Evolutionary conservation across 768 basidiomycete genomes (phyloP).

Genomic region (Termitomyces sp.): DNA sequence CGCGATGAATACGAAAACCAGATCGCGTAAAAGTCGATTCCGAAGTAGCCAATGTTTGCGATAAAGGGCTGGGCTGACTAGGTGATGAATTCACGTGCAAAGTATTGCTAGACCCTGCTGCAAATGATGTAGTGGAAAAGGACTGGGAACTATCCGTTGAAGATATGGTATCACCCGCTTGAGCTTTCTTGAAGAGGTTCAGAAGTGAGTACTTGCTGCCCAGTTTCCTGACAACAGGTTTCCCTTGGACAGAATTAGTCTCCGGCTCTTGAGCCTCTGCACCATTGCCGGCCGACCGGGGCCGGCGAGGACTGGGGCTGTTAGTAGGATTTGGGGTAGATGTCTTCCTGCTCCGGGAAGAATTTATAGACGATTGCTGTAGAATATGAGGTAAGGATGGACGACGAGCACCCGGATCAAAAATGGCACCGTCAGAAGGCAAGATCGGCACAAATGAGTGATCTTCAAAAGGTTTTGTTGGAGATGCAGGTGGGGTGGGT

Average conservation of each 20-base stretch:
- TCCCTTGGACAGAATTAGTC: slow-evolving; percentile 22
- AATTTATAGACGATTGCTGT: slow-evolving; percentile 23
- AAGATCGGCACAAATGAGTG: slow-evolving; percentile 33
- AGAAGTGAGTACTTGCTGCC: slow-evolving; percentile 71
- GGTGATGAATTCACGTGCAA: slow-evolving; percentile 21
- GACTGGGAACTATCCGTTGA: slow-evolving; percentile 15
- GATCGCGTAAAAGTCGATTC: slow-evolving; percentile 8
- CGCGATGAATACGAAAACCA: slow-evolving; percentile 23
- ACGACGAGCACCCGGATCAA: slow-evolving; percentile 38
- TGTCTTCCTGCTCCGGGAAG: slow-evolving; percentile 27
- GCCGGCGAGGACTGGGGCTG: slow-evolving; percentile 39
- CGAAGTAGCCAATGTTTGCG: slow-evolving; percentile 17
- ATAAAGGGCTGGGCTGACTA: slow-evolving; percentile 14
- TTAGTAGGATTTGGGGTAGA: slow-evolving; percentile 25
- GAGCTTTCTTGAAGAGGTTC: slow-evolving; percentile 65
- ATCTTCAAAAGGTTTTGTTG: slow-evolving; percentile 36
- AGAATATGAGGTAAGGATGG: slow-evolving; percentile 66
- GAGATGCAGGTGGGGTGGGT: slow-evolving; percentile 37
- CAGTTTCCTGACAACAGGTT: slow-evolving; percentile 37
- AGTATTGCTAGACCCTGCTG: slow-evolving; percentile 17
- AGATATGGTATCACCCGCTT: slow-evolving; percentile 24
- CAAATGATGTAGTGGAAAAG: slow-evolving; percentile 10
- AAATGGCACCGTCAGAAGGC: slow-evolving; percentile 26
- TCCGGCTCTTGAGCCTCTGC: slow-evolving; percentile 37
- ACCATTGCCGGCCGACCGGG: slow-evolving; percentile 68